Evolutionary conservation across 1,284 basidiomycete genomes (phyloP).

Genomic region (Leccinum cinnamomeum): DNA sequence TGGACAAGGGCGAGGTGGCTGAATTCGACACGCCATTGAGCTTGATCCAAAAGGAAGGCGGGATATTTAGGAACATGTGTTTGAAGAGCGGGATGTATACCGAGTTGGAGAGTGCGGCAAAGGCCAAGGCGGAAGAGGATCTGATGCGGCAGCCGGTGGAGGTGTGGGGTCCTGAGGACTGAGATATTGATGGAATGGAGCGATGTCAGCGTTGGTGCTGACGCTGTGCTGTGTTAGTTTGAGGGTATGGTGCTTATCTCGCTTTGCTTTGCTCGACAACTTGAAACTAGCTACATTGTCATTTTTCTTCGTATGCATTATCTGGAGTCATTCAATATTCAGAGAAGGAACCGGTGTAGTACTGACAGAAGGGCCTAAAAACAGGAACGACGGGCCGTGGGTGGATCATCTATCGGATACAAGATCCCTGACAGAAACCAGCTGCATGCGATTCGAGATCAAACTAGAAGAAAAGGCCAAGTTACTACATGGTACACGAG

Average conservation of each 20-base stretch:
- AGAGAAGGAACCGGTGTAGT: no score
- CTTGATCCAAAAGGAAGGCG: slow-evolving; percentile 69
- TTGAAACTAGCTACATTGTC: background rate
- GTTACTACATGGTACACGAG: no score
- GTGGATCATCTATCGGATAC: no score
- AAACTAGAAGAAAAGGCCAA: no score
- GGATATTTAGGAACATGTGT: slow-evolving; percentile 80
- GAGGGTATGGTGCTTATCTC: background rate
- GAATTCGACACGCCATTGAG: slow-evolving; percentile 85
- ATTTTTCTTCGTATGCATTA: background rate
- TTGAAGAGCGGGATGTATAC: slow-evolving; percentile 76
- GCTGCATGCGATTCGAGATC: no score
- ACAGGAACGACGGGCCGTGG: no score
- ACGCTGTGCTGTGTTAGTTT: background rate
- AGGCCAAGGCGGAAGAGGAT: slow-evolving; percentile 42
- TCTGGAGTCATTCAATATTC: no score
- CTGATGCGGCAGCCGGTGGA: background rate
- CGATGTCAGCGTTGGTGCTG: background rate
- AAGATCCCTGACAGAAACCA: no score
- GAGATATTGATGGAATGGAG: background rate
- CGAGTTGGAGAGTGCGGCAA: slow-evolving; percentile 65
- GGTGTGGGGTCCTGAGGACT: background rate
- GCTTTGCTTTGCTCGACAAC: background rate
- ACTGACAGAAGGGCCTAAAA: no score
- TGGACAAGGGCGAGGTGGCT: slow-evolving; percentile 60